Base-by-base conservation (phyloP, 345 rosid genomes). In the Lumnitzera littorea region DNA sequence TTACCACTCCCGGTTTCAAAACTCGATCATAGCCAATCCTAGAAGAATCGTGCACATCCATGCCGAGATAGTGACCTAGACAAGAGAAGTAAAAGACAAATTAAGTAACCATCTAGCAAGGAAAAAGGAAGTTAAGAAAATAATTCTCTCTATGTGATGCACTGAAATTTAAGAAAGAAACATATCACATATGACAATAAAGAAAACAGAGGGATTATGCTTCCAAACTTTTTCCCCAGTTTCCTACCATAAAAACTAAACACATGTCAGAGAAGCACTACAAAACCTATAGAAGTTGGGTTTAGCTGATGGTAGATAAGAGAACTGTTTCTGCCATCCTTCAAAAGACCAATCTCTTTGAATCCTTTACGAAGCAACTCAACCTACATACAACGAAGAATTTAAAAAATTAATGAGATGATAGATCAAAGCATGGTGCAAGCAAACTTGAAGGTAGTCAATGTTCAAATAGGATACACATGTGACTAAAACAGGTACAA, bases 11-110 rank as follows among this genome's bases (percentile, higher is more conserved):
- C 2, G 97, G 97, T 81, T 80, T 74, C 84, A 90, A 61, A 62
- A 86, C 80, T 60, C 86, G 81, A 58, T 88, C 88, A 48, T 80
- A 88, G 73, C 89, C 77, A 63, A 86, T 71, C 60, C 61, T 50
- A 63, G 90, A 84, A 78, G 91, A 80, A 80, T 94, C 99, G 63
- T 94, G 99, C 72, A 94, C 97, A 68, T 90, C 97, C 96, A 94
- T 87, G 67, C 99, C 99, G 12, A 92, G 85, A 78, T 85, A 92
- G 74, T 92, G 98, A 75, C 99, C 99, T 90, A 74, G 53, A 76
- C 61, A 66, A 24, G 23, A 11, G 46, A 50, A 49, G 53, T 24
- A 51, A 12, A 55, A 47, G 50, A 29, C 49, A 20, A 48, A 0
- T 7, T 47, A 16, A 12, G 11, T n/a, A 24, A 13, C 57, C 56